Evolutionary conservation across 768 basidiomycete species (phyloP), one percentile per base, ranked within the genome.

Genomic region (Suillus brevipes): DNA sequence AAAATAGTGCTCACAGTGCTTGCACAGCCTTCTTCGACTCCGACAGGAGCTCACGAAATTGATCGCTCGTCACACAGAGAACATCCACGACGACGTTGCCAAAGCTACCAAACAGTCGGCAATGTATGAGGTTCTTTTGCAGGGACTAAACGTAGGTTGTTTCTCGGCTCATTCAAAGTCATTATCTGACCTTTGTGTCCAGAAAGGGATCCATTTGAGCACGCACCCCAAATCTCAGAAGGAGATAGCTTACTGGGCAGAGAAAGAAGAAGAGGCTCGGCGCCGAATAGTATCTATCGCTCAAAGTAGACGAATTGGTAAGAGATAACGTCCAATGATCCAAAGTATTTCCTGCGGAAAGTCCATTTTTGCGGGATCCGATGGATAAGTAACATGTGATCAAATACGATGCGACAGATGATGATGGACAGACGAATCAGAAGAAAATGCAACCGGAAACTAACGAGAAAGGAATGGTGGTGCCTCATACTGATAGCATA

Each of bases 221-320:
- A 89, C 88, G 7, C 95, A 97, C 74, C 87, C 91, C 2, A 94
- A 94, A 74, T 84, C 90, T 1, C 95, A 97, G 73, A 85, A 86
- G 64, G 96, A 98, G 72, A 84, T 95, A 47, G 87, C 86, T 5
- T 94, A 89, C 75, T 97, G 95, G 91, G 84, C 90, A 4, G 87
- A 93, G 68, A 82, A 90, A 63, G 92, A 95, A 71, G 95, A 95
- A 72, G 89, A 92, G 69, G 87, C 92, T 42, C 80, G 84, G 68
- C 78, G 87, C 63, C 84, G 84, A 71, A 84, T 88, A 45, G 76
- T 87, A 63, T 73, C 80, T 45, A 73, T 74, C 1, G 74, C 76
- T 43, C 79, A 79, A 67, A 69, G 67, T 57, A 76, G 70, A 59
- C 71, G 70, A 38, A 25, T 53, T 58, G 38, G 58, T 49, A 68